A percentile compares a stretch with the other conserved stretches of the same genome.
These are phyloP conservation scores for Halophytophthora batemanensis DNA, from an alignment of 352 stramenopile species.

Conservation along the genomic window DNA sequence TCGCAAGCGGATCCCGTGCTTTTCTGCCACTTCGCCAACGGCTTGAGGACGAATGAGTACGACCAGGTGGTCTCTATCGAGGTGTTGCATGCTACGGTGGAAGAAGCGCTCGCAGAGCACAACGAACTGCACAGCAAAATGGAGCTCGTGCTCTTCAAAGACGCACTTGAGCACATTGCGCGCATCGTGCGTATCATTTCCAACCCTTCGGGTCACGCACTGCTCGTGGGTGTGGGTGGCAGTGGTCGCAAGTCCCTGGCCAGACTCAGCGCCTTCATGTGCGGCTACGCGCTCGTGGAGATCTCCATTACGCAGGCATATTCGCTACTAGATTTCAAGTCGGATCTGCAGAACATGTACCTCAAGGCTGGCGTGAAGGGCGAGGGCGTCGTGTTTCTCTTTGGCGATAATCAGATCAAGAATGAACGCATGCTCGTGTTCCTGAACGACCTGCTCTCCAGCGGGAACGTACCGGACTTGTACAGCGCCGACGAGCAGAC, in stretches of 20 bases:
- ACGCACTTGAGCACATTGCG: constrained; percentile 93
- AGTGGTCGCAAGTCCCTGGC: constrained; percentile 93
- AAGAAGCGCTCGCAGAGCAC: constrained; percentile 91
- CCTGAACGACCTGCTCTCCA: constrained; percentile 93
- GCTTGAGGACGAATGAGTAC: constrained; percentile 86
- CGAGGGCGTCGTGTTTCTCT: constrained; percentile 89
- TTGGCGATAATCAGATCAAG: constrained; percentile 93
- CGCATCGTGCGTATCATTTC: constrained; percentile 94
- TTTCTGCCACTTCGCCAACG: constrained; percentile 93
- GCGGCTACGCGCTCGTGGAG: constrained; percentile 83
- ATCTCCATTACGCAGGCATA: constrained; percentile 91
- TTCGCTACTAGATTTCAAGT: constrained; percentile 92
- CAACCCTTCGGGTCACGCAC: constrained; percentile 90
- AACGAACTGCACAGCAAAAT: constrained; percentile 93
- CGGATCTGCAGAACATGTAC: constrained; percentile 92
- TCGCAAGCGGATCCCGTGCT: constrained; percentile 82
- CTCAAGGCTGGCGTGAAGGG: constrained; percentile 91
- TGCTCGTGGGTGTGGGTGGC: constrained; percentile 93
- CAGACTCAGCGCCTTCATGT: constrained; percentile 90
- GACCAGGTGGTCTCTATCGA: constrained; percentile 85
- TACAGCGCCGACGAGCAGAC: constrained; percentile 91
- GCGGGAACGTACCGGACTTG: constrained; percentile 91
- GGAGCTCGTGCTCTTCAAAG: constrained; percentile 95
- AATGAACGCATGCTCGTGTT: constrained; percentile 95
- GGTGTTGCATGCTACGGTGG: constrained; percentile 64